A percentile compares a stretch with the other conserved stretches of the same genome.
phyloP scores from a whole-genome alignment of 345 rosid species.

The Eucalyptus cloeziana region DNA sequence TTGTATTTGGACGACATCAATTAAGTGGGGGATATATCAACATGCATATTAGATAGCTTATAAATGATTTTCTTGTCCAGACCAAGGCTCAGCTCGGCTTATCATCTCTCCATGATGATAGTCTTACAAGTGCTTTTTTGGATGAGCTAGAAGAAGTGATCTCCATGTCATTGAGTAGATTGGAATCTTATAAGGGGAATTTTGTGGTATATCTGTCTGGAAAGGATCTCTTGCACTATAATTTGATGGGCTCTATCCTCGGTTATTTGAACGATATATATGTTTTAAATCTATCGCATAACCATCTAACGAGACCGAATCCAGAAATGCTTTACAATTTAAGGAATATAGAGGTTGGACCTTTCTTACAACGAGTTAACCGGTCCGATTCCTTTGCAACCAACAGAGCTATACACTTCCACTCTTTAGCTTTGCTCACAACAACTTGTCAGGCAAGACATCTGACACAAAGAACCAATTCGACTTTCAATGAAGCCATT shows the following conservation, averaged over 20 bases:
- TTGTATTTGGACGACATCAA: background rate
- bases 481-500: background rate
- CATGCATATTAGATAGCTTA: background rate
- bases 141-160: background rate
- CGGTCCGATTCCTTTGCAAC: background rate
- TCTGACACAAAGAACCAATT: background rate
- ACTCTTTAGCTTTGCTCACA: background rate
- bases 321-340: slow-evolving; percentile 10
- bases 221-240: background rate
- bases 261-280: background rate
- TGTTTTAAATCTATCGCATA: background rate
- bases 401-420: background rate
- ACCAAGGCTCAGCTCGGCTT: background rate
- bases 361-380: slow-evolving; percentile 7
- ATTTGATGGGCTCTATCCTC: background rate
- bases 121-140: background rate
- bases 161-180: background rate
- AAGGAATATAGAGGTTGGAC: slow-evolving; percentile 8
- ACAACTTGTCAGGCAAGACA: background rate
- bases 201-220: background rate
- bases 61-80: background rate
- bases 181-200: background rate
- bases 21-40: background rate
- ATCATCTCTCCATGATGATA: background rate
- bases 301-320: background rate